Percentiles rank a stretch among this genome's conserved stretches.
These are phyloP conservation scores for Mycena galopus DNA, from an alignment of 768 basidiomycete species.

Conservation along the genomic window DNA sequence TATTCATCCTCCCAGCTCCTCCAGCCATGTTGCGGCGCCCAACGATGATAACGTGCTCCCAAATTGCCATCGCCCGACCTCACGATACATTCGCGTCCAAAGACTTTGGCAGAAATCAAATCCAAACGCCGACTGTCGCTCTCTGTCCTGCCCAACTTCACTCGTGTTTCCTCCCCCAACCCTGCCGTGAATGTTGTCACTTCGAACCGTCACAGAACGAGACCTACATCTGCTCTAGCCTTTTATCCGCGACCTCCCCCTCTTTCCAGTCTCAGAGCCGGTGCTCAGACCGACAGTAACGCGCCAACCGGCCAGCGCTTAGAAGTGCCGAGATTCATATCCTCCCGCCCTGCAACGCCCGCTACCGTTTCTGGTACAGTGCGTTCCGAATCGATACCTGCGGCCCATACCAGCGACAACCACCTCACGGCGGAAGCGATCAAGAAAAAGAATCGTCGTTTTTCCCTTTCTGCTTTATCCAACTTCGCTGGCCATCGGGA, in stretches of 20 bases:
- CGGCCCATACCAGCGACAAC: not conserved
- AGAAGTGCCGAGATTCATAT: constrained; percentile 9
- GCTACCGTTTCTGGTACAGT: constrained; percentile 6
- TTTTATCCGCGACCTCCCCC: constrained; percentile 32
- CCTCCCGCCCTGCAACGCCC: not conserved
- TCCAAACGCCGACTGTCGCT: constrained; percentile 54
- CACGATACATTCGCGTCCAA: constrained; percentile 36
- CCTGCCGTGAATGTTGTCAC: constrained; percentile 27
- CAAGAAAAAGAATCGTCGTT: constrained; percentile 44
- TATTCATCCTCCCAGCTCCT: constrained; percentile 39
- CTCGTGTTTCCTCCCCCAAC: constrained; percentile 34
- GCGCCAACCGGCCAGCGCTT: not conserved
- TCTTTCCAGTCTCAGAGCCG: constrained; percentile 8
- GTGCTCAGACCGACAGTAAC: constrained; percentile 1
- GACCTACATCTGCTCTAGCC: constrained; percentile 33
- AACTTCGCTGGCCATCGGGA: constrained; percentile 40
- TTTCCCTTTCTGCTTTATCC: constrained; percentile 49
- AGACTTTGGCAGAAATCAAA: constrained; percentile 50
- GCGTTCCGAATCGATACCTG: constrained; percentile 7
- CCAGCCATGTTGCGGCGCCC: constrained; percentile 1
- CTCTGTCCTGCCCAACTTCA: constrained; percentile 41
- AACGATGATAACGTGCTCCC: not conserved
- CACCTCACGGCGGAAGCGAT: constrained; percentile 4
- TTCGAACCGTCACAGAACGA: constrained; percentile 24
- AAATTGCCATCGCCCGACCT: constrained; percentile 42